Percentiles rank a stretch among this genome's conserved stretches.
Evolutionary conservation across 805 yeast genomes (phyloP).

Genomic region (Metschnikowia arizonensis): DNA sequence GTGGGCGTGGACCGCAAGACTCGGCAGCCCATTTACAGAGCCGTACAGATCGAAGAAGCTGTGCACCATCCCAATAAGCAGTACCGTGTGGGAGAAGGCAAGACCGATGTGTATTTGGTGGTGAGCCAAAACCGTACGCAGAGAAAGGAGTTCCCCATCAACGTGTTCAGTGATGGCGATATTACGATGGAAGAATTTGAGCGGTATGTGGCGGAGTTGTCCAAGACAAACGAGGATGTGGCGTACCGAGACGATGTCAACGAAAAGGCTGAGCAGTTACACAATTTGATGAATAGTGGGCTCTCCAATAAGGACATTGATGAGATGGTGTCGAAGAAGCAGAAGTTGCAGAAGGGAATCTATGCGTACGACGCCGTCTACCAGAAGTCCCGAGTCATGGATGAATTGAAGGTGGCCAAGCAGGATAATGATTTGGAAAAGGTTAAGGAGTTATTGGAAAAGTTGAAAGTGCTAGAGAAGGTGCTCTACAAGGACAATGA

Average conservation of each 20-base stretch:
- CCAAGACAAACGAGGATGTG: conserved; percentile 50
- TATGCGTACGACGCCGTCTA: conserved; percentile 66
- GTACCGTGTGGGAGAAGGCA: conserved; percentile 40
- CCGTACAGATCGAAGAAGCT: conserved; percentile 75
- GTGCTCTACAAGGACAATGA: conserved; percentile 37
- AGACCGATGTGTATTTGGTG: conserved; percentile 52
- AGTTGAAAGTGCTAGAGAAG: conserved; percentile 42
- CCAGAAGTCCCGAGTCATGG: conserved; percentile 65
- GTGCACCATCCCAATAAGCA: conserved; percentile 40
- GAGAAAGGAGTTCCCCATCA: conserved; percentile 71
- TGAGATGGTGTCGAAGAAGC: conserved; percentile 71
- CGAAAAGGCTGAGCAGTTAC: conserved; percentile 59
- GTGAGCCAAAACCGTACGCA: conserved; percentile 79
- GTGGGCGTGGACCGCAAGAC: conserved; percentile 66
- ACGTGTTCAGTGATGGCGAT: conserved; percentile 72
- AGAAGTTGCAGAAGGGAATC: conserved; percentile 44
- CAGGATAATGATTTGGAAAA: conserved; percentile 46
- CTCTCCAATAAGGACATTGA: conserved; percentile 73
- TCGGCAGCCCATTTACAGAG: conserved; percentile 65
- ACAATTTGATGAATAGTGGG: conserved; percentile 57
- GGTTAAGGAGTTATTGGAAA: conserved; percentile 28
- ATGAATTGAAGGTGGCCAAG: conserved; percentile 69
- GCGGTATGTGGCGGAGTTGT: conserved; percentile 59
- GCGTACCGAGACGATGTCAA: conserved; percentile 65
- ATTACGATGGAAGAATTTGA: conserved; percentile 70